Evolutionary conservation across 2,329 filamentous ascomycete genomes (phyloP).

Genomic region (Magnaporthiopsis poae): DNA sequence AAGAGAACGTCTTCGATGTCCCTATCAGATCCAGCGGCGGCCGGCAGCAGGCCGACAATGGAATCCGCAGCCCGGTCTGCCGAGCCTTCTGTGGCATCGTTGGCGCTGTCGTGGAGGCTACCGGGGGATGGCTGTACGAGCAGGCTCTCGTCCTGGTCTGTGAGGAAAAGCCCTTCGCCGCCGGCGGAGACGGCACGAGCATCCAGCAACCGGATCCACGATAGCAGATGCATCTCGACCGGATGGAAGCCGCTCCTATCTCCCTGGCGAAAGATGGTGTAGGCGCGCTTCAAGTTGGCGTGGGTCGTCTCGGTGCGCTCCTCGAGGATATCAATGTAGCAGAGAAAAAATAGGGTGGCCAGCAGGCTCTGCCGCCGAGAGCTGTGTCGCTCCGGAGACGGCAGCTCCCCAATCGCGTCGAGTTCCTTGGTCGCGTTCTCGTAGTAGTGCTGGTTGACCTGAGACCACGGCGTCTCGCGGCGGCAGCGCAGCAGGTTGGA

Average conservation of each 20-base stretch:
- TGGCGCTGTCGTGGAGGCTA: constrained; percentile 25
- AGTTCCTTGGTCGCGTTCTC: constrained; percentile 27
- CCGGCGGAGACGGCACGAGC: constrained; percentile 46
- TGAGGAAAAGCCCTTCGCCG: constrained; percentile 43
- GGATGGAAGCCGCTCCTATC: constrained; percentile 26
- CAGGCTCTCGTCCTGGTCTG: constrained; percentile 36
- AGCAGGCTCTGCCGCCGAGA: constrained; percentile 32
- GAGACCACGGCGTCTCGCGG: constrained; percentile 22
- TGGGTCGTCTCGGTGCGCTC: constrained; percentile 35
- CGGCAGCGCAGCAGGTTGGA: constrained; percentile 34
- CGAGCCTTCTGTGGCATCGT: constrained; percentile 14
- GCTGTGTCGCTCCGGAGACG: constrained; percentile 18
- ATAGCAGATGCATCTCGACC: constrained; percentile 38
- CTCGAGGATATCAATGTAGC: constrained; percentile 41
- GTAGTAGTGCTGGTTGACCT: constrained; percentile 28
- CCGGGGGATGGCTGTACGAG: constrained; percentile 34
- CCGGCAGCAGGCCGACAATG: background rate
- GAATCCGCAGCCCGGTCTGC: background rate
- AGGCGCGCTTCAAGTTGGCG: constrained; percentile 38
- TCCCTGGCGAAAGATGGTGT: constrained; percentile 34
- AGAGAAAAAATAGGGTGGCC: constrained; percentile 42
- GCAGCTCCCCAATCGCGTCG: constrained; percentile 10
- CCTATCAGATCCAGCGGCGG: constrained; percentile 14
- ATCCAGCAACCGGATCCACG: constrained; percentile 46
- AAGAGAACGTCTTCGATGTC: constrained; percentile 43